Evolutionary conservation across 2,329 filamentous ascomycete genomes (phyloP), one percentile per base, ranked within the genome.

Genomic region (Thelonectria blattea): DNA sequence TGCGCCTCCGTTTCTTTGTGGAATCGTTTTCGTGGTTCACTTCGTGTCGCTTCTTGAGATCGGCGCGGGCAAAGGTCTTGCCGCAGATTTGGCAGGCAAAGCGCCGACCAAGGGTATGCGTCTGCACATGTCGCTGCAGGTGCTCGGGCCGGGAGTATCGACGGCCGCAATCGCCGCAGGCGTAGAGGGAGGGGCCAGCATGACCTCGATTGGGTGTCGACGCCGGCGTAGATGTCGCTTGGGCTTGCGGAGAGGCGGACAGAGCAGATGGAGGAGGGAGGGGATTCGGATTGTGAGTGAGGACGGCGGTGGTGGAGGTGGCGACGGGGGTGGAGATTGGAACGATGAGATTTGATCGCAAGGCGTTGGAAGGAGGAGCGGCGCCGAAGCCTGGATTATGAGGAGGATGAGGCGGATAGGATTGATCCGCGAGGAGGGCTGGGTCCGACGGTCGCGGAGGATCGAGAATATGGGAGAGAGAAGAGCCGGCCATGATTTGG

Each of bases 101-200:
- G 30, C 81, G 78, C 51, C 82, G 80, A 5, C 81, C 81, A 7
- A 83, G 74, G 3, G 80, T 83, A 64, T 83, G 81, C 3, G 80
- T 81, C 64, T 81, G 79, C 39, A 83, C 80, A 66, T 83, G 81
- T 24, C 81, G 74, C 55, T 83, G 81, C 11, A 85, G 79, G 66
- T 85, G 82, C 68, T 85, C 83, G 3, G 82, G 82, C 12, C 82
- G 78, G 39, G 81, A 83, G 65, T 85, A 85, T 17, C 81, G 76
- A 62, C 78, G 76, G 51, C 81, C 77, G 65, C 82, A 85, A 63
- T 84, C 80, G 52, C 80, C 80, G 60, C 82, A 85, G 53, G 83
- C 81, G 65, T 85, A 81, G 18, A 80, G 63, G 39, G 77, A 78
- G 52, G 66, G 71, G 14, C 68, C 67, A 11, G 63, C 62, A 60